phyloP scores from a whole-genome alignment of 306 rosid species.

The Cucumis hystrix region DNA sequence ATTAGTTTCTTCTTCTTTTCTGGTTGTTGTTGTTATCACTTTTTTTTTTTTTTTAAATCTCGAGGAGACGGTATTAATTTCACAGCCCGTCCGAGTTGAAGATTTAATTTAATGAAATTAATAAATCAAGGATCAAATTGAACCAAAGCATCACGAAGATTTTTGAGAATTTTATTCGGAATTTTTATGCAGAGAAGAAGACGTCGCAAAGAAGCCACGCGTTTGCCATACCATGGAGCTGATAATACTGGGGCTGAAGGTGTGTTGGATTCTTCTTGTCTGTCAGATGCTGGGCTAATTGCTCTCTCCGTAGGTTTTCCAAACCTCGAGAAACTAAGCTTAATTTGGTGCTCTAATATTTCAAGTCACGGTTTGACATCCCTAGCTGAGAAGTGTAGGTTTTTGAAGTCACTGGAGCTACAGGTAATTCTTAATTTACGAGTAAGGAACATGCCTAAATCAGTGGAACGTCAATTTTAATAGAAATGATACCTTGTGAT shows the following conservation, averaged over 20 bases:
- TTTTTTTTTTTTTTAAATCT: no score
- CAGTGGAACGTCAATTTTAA: neutral
- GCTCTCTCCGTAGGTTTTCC: conserved; percentile 68
- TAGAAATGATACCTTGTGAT: neutral
- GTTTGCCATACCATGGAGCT: conserved; percentile 15
- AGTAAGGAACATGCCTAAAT: neutral
- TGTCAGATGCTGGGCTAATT: conserved; percentile 63
- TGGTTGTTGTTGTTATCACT: neutral
- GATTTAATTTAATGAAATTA: neutral
- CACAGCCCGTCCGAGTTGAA: neutral
- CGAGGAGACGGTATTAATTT: neutral
- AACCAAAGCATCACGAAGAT: neutral
- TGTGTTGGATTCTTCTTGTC: conserved; percentile 31
- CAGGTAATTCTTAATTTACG: conserved; percentile 33
- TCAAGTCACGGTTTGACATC: conserved; percentile 51
- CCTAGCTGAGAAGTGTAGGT: conserved; percentile 39
- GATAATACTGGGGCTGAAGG: conserved; percentile 26
- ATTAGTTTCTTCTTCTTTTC: neutral
- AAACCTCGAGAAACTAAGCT: conserved; percentile 62
- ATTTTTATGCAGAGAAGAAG: conserved; percentile 34
- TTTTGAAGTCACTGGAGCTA: conserved; percentile 66
- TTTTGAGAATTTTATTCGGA: neutral
- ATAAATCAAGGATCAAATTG: neutral
- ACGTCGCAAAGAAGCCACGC: conserved; percentile 12
- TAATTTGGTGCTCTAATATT: conserved; percentile 81